Conservation (phyloP, 306 rosid species). For the Hippophae gyantsensis region DNA sequence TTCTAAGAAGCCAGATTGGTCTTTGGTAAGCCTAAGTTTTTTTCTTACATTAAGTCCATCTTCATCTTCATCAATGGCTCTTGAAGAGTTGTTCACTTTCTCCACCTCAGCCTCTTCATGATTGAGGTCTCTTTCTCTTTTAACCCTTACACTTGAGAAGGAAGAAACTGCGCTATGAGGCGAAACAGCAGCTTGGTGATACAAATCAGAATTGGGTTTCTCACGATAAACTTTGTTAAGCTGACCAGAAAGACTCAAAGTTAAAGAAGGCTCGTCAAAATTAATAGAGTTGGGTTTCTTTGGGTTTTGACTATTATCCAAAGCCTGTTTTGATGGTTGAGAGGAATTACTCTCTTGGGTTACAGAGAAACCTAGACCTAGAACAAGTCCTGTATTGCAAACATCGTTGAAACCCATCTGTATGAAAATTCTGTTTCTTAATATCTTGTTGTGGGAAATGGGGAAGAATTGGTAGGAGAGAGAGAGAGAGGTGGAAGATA, state of each 20-base stretch:
- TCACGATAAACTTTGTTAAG: background rate
- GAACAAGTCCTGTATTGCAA: slow-evolving; percentile 47
- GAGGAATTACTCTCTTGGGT: slow-evolving; percentile 16
- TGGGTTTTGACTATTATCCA: slow-evolving; percentile 10
- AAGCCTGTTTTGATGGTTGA: slow-evolving; percentile 1
- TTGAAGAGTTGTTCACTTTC: slow-evolving; percentile 37
- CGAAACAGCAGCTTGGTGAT: slow-evolving; percentile 11
- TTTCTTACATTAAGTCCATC: slow-evolving; percentile 76
- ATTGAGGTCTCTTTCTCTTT: slow-evolving; percentile 74
- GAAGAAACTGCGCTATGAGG: slow-evolving; percentile 59
- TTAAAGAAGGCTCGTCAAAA: slow-evolving; percentile 53
- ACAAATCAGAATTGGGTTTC: slow-evolving; percentile 1
- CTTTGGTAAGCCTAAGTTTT: slow-evolving; percentile 79
- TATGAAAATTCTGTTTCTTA: background rate
- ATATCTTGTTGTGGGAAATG: background rate
- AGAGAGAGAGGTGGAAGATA: slow-evolving; percentile 2
- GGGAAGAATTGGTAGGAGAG: slow-evolving; percentile 7
- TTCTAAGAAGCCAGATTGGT: slow-evolving; percentile 80
- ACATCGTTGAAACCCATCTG: slow-evolving; percentile 60
- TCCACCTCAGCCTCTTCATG: slow-evolving; percentile 51
- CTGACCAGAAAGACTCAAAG: slow-evolving; percentile 45
- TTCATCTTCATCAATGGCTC: slow-evolving; percentile 88
- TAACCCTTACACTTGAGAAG: slow-evolving; percentile 59
- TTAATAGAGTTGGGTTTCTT: slow-evolving; percentile 16
- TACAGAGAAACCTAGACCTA: slow-evolving; percentile 49